These are phyloP conservation scores for Ascosphaera pollenicola DNA, from an alignment of 2,329 filamentous ascomycete species.

Conservation along the genomic window DNA sequence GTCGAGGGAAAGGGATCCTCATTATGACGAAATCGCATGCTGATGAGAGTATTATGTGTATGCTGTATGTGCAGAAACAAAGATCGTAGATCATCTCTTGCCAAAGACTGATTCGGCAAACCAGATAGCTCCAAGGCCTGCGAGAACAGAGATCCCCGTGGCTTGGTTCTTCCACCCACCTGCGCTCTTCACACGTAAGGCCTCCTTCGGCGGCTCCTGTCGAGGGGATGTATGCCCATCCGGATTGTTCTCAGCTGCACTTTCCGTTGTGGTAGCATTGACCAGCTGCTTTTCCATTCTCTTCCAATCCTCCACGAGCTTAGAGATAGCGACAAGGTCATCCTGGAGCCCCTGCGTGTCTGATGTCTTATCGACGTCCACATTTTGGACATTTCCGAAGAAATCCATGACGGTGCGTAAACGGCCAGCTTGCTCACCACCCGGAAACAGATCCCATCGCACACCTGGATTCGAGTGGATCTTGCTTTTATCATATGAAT, in stretches of 20 bases:
- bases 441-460: slow-evolving; percentile 83
- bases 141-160: slow-evolving; percentile 9
- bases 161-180: slow-evolving; percentile 8
- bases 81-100: not conserved
- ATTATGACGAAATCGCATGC: too few relatives aligned
- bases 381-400: slow-evolving; percentile 94
- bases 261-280: slow-evolving; percentile 3
- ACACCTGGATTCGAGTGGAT: slow-evolving; percentile 87
- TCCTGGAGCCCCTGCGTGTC: slow-evolving; percentile 33
- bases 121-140: slow-evolving; percentile 11
- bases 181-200: slow-evolving; percentile 8
- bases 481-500: slow-evolving; percentile 85
- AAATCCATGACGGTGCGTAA: slow-evolving; percentile 82
- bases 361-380: slow-evolving; percentile 55
- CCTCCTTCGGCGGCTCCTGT: not conserved
- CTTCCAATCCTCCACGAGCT: slow-evolving; percentile 31
- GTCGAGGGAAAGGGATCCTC: too few relatives aligned
- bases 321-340: slow-evolving; percentile 52
- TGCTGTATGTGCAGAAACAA: not conserved
- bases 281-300: slow-evolving; percentile 15
- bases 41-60: not conserved
- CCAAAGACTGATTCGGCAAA: slow-evolving; percentile 6
- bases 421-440: slow-evolving; percentile 55
- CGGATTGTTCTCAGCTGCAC: slow-evolving; percentile 3
- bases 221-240: slow-evolving; percentile 1